Conservation (phyloP, 2,329 filamentous ascomycete genomes). For the Pestalotiopsis sp. region DNA sequence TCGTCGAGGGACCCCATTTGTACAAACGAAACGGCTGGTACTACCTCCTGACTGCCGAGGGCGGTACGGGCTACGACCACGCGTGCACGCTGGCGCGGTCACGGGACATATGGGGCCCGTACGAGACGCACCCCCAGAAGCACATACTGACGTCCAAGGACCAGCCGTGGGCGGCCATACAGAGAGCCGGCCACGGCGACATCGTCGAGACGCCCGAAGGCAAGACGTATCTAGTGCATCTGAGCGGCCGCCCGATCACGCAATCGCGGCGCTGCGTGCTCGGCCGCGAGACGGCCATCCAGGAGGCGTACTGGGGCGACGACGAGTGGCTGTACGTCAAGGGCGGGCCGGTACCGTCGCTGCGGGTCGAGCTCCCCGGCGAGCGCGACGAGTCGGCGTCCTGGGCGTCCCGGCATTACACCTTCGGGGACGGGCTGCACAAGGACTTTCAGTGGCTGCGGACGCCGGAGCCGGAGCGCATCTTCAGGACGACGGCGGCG, state of each 20-base stretch:
- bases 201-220: slow-evolving; percentile 57
- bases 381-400: slow-evolving; percentile 49
- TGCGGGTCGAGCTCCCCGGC: slow-evolving; percentile 54
- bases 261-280: slow-evolving; percentile 55
- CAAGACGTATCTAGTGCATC: slow-evolving; percentile 55
- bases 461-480: slow-evolving; percentile 56
- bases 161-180: slow-evolving; percentile 49
- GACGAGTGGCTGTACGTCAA: slow-evolving; percentile 68
- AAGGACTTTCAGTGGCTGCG: slow-evolving; percentile 61
- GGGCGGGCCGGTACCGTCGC: slow-evolving; percentile 55
- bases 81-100: slow-evolving; percentile 61
- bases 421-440: slow-evolving; percentile 47
- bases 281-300: slow-evolving; percentile 59
- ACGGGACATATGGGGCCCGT: slow-evolving; percentile 60
- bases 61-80: slow-evolving; percentile 63
- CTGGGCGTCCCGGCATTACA: slow-evolving; percentile 52
- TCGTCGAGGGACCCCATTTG: slow-evolving; percentile 61
- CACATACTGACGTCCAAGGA: slow-evolving; percentile 59
- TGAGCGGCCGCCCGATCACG: slow-evolving; percentile 52
- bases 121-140: slow-evolving; percentile 60
- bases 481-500: slow-evolving; percentile 40
- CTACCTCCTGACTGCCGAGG: slow-evolving; percentile 62
- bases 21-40: slow-evolving; percentile 62
- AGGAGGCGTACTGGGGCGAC: slow-evolving; percentile 59
- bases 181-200: slow-evolving; percentile 56